Percentiles rank a stretch among this genome's conserved stretches.
These are phyloP conservation scores for Naganishia antarctica DNA, from an alignment of 768 basidiomycete species.

Conservation along the genomic window DNA sequence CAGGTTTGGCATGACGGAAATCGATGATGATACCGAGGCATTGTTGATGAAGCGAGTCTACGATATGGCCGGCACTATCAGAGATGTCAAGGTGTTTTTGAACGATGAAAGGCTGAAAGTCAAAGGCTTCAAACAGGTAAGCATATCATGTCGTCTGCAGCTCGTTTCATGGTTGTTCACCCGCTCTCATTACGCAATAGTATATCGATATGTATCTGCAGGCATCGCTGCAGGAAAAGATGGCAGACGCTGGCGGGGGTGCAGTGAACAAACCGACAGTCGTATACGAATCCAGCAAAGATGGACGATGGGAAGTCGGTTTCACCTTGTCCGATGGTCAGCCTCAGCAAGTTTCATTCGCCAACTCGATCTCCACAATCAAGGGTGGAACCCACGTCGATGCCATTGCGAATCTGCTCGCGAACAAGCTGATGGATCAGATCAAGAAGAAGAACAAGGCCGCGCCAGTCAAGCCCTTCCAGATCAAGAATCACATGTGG, in stretches of 20 bases:
- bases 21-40: slow-evolving; percentile 85
- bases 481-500: slow-evolving; percentile 98
- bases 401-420: slow-evolving; percentile 77
- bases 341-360: slow-evolving; percentile 92
- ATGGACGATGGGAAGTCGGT: slow-evolving; percentile 83
- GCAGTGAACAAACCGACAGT: slow-evolving; percentile 69
- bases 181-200: slow-evolving; percentile 48
- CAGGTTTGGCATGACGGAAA: slow-evolving; percentile 80
- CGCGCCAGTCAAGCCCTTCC: slow-evolving; percentile 83
- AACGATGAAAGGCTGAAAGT: slow-evolving; percentile 87
- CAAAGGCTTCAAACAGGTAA: slow-evolving; percentile 75
- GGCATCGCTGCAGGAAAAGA: slow-evolving; percentile 66
- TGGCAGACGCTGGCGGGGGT: slow-evolving; percentile 70
- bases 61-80: slow-evolving; percentile 93
- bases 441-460: slow-evolving; percentile 97
- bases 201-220: slow-evolving; percentile 91
- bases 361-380: slow-evolving; percentile 91
- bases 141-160: too few species aligned
- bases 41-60: slow-evolving; percentile 89
- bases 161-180: too few species aligned
- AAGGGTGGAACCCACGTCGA: slow-evolving; percentile 95
- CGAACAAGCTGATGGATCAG: slow-evolving; percentile 71
- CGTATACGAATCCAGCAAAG: slow-evolving; percentile 72
- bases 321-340: slow-evolving; percentile 89
- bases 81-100: slow-evolving; percentile 84